These are phyloP conservation scores for Phytophthora sansomeana DNA, from an alignment of 352 stramenopile genomes.

Conservation along the genomic window DNA sequence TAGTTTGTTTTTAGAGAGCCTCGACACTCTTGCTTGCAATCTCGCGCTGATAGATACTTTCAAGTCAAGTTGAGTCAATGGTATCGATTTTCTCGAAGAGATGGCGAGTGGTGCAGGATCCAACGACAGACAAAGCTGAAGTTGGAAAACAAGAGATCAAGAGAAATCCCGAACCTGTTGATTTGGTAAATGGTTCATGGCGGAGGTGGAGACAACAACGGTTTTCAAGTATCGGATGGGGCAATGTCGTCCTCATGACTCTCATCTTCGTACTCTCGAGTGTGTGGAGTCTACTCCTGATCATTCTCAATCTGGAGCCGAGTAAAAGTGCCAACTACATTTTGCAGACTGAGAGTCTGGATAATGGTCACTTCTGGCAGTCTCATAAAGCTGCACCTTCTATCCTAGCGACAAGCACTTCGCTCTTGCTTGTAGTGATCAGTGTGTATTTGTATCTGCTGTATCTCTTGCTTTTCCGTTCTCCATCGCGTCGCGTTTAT, in stretches of 20 bases:
- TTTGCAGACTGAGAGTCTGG: slow-evolving; percentile 42
- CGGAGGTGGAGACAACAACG: slow-evolving; percentile 22
- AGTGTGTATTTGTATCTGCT: slow-evolving; percentile 33
- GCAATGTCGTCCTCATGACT: slow-evolving; percentile 19
- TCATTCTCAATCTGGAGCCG: slow-evolving; percentile 43
- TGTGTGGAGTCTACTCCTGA: slow-evolving; percentile 42
- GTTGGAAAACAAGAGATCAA: background rate
- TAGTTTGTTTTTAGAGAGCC: slow-evolving; percentile 4
- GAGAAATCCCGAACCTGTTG: background rate
- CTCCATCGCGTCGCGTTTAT: slow-evolving; percentile 11
- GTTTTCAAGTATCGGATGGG: slow-evolving; percentile 26
- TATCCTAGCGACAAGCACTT: slow-evolving; percentile 6
- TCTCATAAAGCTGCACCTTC: slow-evolving; percentile 5
- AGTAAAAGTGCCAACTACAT: slow-evolving; percentile 45
- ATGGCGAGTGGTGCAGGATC: slow-evolving; percentile 12
- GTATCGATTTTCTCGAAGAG: background rate
- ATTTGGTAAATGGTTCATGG: slow-evolving; percentile 2
- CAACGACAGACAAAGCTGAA: background rate
- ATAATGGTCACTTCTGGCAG: slow-evolving; percentile 36
- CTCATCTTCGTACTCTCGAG: slow-evolving; percentile 35
- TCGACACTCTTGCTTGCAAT: background rate
- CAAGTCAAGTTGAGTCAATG: background rate
- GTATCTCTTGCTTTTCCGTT: slow-evolving; percentile 22
- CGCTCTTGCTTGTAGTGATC: slow-evolving; percentile 22
- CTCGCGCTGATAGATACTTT: no score